Percentiles rank a stretch among this genome's conserved stretches.
Conservation (phyloP, 805 yeast genomes). For the Saturnispora sanitii region DNA sequence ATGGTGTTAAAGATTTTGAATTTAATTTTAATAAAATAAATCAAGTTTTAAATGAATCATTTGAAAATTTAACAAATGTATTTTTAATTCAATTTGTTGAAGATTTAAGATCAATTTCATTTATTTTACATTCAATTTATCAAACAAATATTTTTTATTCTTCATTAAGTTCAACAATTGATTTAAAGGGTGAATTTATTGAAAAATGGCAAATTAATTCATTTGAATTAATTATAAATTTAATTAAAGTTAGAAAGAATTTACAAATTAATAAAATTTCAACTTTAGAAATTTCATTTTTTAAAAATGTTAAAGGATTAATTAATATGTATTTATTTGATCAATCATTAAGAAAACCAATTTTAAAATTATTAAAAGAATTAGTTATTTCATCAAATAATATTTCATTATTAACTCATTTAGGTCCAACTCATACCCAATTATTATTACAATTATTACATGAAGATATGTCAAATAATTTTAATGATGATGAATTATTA, state of each 20-base stretch:
- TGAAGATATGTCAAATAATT: slow-evolving; percentile 46
- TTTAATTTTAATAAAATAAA: slow-evolving; percentile 35
- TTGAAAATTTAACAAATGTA: slow-evolving; percentile 40
- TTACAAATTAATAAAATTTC: slow-evolving; percentile 43
- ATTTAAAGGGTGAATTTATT: slow-evolving; percentile 37
- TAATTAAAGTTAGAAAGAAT: slow-evolving; percentile 48
- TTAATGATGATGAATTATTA: slow-evolving; percentile 44
- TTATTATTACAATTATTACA: slow-evolving; percentile 51
- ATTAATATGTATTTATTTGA: slow-evolving; percentile 48
- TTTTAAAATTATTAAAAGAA: slow-evolving; percentile 48
- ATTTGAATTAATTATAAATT: slow-evolving; percentile 45
- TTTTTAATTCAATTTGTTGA: slow-evolving; percentile 46
- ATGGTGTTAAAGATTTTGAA: slow-evolving; percentile 39
- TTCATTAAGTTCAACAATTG: slow-evolving; percentile 17
- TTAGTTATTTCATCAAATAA: slow-evolving; percentile 50
- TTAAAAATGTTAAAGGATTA: slow-evolving; percentile 43
- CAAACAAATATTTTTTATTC: slow-evolving; percentile 27
- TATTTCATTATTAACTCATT: slow-evolving; percentile 69
- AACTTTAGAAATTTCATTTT: slow-evolving; percentile 53
- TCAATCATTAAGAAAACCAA: slow-evolving; percentile 36
- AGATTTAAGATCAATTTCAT: slow-evolving; percentile 43
- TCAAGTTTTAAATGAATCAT: slow-evolving; percentile 40
- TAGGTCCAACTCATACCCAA: slow-evolving; percentile 57
- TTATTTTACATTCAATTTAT: slow-evolving; percentile 43
- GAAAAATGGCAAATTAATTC: slow-evolving; percentile 40